A percentile compares a stretch with the other conserved stretches of the same genome.
phyloP scores from a whole-genome alignment of 768 basidiomycete genomes.

The Boletus rex-veris region DNA sequence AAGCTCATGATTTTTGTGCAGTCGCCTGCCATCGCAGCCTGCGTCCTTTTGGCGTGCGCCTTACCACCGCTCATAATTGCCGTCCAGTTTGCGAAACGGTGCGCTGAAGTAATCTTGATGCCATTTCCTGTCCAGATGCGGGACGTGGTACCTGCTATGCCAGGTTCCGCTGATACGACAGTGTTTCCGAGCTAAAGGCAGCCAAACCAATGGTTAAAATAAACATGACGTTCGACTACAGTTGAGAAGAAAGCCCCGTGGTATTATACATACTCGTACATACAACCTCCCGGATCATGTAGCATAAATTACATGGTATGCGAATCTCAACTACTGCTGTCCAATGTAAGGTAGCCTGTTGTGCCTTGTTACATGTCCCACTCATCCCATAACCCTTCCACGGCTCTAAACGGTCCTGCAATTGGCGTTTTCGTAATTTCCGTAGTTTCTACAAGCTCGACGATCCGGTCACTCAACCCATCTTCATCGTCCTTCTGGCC shows the following conservation, averaged over 20 bases:
- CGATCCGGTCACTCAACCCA: constrained; percentile 58
- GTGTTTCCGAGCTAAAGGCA: neutral
- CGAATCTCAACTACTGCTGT: neutral
- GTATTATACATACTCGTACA: neutral
- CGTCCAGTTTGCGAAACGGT: constrained; percentile 6
- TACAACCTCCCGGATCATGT: constrained; percentile 10
- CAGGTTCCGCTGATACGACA: neutral
- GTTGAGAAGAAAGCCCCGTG: no score
- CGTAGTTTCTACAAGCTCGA: constrained; percentile 67
- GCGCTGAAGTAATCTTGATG: constrained; percentile 2
- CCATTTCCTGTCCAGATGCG: constrained; percentile 7
- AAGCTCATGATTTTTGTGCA: constrained; percentile 16
- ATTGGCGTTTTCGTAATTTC: constrained; percentile 45
- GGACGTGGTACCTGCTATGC: neutral
- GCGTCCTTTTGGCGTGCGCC: constrained; percentile 20
- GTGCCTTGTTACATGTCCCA: constrained; percentile 60
- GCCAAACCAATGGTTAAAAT: neutral
- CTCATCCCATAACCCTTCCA: constrained; percentile 56
- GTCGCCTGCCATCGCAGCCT: constrained; percentile 20
- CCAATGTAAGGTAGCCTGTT: neutral
- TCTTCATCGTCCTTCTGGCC: constrained; percentile 55
- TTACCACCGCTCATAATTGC: constrained; percentile 17
- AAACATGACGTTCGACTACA: neutral
- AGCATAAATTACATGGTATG: constrained; percentile 14
- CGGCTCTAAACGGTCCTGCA: constrained; percentile 9